phyloP scores from a whole-genome alignment of 2,329 filamentous ascomycete genomes.

The Xylaria sp. region DNA sequence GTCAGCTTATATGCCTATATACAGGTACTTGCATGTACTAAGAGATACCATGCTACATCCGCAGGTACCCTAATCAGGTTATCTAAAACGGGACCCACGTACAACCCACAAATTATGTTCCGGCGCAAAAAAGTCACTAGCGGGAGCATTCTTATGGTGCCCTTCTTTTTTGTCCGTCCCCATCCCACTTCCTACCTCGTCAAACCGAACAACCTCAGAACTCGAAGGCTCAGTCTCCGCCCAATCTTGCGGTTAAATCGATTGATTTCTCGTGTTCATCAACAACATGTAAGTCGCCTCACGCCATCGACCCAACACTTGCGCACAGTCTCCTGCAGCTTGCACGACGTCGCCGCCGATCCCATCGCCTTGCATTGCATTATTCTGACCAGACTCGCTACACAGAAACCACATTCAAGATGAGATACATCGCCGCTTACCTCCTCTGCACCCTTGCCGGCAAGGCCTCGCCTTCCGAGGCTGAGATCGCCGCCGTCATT shows the following conservation, averaged over 20 bases:
- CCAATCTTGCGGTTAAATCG: slow-evolving; percentile 95
- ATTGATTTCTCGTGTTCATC: slow-evolving; percentile 91
- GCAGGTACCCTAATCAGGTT: slow-evolving; percentile 30
- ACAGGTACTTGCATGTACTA: neutral
- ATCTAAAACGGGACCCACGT: slow-evolving; percentile 15
- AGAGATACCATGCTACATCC: neutral
- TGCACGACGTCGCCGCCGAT: neutral
- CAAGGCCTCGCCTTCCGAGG: slow-evolving; percentile 80
- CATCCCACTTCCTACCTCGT: slow-evolving; percentile 32
- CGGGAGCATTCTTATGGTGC: slow-evolving; percentile 13
- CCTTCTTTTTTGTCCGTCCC: slow-evolving; percentile 28
- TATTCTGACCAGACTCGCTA: slow-evolving; percentile 18
- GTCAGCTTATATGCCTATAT: neutral
- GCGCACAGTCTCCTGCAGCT: neutral
- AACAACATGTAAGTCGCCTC: slow-evolving; percentile 17
- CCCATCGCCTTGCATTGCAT: neutral
- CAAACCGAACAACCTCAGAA: slow-evolving; percentile 42
- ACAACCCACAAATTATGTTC: slow-evolving; percentile 18
- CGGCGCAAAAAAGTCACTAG: slow-evolving; percentile 19
- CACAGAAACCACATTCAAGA: slow-evolving; percentile 54
- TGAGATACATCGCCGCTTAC: slow-evolving; percentile 99
- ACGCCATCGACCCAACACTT: no score
- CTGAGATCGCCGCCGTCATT: slow-evolving; percentile 84
- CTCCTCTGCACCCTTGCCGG: slow-evolving; percentile 92
- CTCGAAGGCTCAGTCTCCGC: slow-evolving; percentile 99